A percentile compares a stretch with the other conserved stretches of the same genome.
phyloP scores from a whole-genome alignment of 306 rosid genomes.

The Sechiopsis laciniata region DNA sequence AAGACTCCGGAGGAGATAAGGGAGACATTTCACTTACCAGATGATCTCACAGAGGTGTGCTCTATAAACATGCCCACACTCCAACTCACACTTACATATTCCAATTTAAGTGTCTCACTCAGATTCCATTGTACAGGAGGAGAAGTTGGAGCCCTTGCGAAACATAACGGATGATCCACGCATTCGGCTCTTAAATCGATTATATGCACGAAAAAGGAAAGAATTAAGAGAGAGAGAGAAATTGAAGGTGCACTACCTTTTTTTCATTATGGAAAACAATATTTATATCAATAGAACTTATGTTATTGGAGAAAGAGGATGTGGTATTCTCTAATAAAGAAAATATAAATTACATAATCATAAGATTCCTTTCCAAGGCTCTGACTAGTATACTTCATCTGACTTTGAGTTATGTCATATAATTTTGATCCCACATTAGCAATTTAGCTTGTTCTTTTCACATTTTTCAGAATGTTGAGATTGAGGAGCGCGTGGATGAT shows the following conservation, averaged over 20 bases:
- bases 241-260: slow-evolving; percentile 50
- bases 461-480: slow-evolving; percentile 60
- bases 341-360: background rate
- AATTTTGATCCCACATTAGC: slow-evolving; percentile 16
- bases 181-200: slow-evolving; percentile 73
- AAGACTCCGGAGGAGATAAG: slow-evolving; percentile 88
- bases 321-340: background rate
- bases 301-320: background rate
- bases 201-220: slow-evolving; percentile 83
- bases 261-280: background rate
- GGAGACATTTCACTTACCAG: slow-evolving; percentile 84
- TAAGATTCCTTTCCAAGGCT: slow-evolving; percentile 29
- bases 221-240: slow-evolving; percentile 69
- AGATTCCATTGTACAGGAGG: slow-evolving; percentile 54
- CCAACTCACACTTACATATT: slow-evolving; percentile 6
- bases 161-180: slow-evolving; percentile 87
- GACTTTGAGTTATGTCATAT: slow-evolving; percentile 20
- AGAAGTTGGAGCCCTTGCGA: slow-evolving; percentile 74
- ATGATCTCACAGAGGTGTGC: slow-evolving; percentile 85
- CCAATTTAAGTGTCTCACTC: slow-evolving; percentile 26
- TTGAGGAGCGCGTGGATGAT: slow-evolving; percentile 66
- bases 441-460: slow-evolving; percentile 16
- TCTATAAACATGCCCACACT: background rate
- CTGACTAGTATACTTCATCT: slow-evolving; percentile 32
- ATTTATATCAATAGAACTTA: background rate